A percentile compares a stretch with the other conserved stretches of the same genome.
phyloP scores from a whole-genome alignment of 1,284 basidiomycete species.

The Irpex sp. region DNA sequence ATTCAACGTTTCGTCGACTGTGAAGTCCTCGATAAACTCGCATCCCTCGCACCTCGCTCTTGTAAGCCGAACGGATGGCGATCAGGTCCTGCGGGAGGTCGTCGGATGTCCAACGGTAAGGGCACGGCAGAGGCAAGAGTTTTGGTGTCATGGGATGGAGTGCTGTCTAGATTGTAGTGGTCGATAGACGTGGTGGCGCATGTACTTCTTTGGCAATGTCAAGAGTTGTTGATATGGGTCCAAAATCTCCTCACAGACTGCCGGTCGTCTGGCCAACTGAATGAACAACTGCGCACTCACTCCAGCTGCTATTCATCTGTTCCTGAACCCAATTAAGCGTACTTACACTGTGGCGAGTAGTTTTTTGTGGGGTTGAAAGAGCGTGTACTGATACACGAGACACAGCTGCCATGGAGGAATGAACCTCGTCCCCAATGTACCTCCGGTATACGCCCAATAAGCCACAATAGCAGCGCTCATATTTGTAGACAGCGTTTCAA shows the following conservation, averaged over 20 bases:
- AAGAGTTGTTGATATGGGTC: constrained; percentile 5
- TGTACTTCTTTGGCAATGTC: constrained; percentile 7
- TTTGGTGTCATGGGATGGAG: background rate
- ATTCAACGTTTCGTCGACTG: background rate
- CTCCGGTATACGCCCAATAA: too few relatives aligned
- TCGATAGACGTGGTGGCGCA: background rate
- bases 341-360: too few relatives aligned
- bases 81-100: background rate
- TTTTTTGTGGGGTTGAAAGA: too few relatives aligned
- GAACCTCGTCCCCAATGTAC: too few relatives aligned
- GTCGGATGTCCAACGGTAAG: background rate
- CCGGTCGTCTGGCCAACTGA: background rate
- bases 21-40: background rate
- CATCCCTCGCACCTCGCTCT: background rate
- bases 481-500: background rate
- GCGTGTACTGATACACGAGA: too few relatives aligned
- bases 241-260: background rate
- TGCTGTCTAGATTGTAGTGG: background rate
- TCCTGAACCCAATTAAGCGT: too few relatives aligned
- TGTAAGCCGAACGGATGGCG: background rate
- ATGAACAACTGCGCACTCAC: too few relatives aligned
- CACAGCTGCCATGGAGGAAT: too few relatives aligned
- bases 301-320: too few relatives aligned
- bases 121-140: background rate
- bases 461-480: too few relatives aligned